Base-by-base conservation (phyloP, 257 asterid species). In the Anisodus tanguticus region DNA sequence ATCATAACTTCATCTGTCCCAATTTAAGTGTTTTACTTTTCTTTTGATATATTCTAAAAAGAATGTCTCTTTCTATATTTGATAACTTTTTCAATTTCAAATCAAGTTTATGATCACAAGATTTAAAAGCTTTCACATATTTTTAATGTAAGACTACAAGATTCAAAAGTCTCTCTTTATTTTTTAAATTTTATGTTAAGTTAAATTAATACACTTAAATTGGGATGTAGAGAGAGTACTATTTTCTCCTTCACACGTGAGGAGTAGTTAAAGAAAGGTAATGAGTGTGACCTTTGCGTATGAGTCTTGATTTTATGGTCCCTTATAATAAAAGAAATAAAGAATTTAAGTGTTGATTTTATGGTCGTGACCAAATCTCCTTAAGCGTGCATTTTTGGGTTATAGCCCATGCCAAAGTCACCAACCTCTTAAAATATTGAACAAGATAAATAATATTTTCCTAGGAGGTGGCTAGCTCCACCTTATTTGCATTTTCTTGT, bases 241-340 rank as follows among this genome's bases (percentile, higher is more conserved):
- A 67, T 35, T 9, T 11, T 55, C 1, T n/a, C 41, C 70, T 74
- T 59, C 64, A 74, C 80, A 74, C 81, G 87, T 88, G 90, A 76
- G 59, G 80, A 84, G 83, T 78, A n/a, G 85, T 67, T 81, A 83
- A 55, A 59, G 59, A 79, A 76, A 16, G 58, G 10, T 83, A 79
- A 17, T 67, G 57, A 84, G 11, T 83, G 77, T 49, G 81, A 70
- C 80, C 71, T 72, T 86, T 86, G 88, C 86, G 86, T 80, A 58
- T 43, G 15, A 72, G 6, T 72, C 41, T 19, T 72, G 15, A 41
- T 64, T 49, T 60, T 43, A n/a, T 80, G 41, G 57, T 39, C 26
- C 22, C 11, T 74, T 76, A 76, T 4, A 26, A 76, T 8, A 6
- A 8, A 15, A 3, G n/a, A 13, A 47, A 43, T 8, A 74, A 22